A percentile compares a stretch with the other conserved stretches of the same genome.
Conservation (phyloP, 129 eudicot genomes). For the Ambrosia trifida region DNA sequence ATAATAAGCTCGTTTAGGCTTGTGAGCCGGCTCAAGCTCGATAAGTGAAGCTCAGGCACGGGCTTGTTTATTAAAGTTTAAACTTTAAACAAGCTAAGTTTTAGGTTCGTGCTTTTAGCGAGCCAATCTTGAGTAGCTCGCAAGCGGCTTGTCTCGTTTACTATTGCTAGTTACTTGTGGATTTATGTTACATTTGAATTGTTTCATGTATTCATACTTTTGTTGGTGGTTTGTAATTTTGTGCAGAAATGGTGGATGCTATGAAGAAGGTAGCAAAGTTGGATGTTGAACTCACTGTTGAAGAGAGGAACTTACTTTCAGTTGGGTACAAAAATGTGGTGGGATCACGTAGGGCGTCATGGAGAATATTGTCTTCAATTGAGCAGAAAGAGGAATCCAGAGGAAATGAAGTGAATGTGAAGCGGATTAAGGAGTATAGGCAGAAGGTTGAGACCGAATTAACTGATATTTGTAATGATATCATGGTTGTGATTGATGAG, state of each 20-base stretch:
- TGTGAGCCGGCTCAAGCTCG: too few relatives aligned
- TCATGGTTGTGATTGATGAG: conserved; percentile 61
- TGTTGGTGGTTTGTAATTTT: not conserved
- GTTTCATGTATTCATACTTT: not conserved
- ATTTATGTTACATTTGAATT: not conserved
- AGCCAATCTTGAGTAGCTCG: too few relatives aligned
- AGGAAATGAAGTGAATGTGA: conserved; percentile 78
- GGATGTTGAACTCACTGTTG: conserved; percentile 79
- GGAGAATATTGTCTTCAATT: conserved; percentile 89
- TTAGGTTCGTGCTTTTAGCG: too few relatives aligned
- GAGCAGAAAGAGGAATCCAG: conserved; percentile 86
- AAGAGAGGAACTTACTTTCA: conserved; percentile 86
- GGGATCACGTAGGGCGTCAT: conserved; percentile 85
- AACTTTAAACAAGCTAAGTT: too few relatives aligned
- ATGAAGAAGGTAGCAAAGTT: conserved; percentile 83
- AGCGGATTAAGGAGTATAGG: conserved; percentile 62
- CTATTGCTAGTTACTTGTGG: not conserved
- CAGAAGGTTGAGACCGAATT: conserved; percentile 59
- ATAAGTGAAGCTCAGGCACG: too few relatives aligned
- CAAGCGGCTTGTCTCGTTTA: too few relatives aligned
- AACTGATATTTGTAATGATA: conserved; percentile 48
- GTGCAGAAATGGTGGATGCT: conserved; percentile 85
- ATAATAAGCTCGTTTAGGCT: too few relatives aligned
- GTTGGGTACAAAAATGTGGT: conserved; percentile 93
- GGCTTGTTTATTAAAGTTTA: too few relatives aligned